Evolutionary conservation across 169 alveolate species (phyloP), one percentile per base, ranked within the genome.

Genomic region (Cystoisospora suis): DNA sequence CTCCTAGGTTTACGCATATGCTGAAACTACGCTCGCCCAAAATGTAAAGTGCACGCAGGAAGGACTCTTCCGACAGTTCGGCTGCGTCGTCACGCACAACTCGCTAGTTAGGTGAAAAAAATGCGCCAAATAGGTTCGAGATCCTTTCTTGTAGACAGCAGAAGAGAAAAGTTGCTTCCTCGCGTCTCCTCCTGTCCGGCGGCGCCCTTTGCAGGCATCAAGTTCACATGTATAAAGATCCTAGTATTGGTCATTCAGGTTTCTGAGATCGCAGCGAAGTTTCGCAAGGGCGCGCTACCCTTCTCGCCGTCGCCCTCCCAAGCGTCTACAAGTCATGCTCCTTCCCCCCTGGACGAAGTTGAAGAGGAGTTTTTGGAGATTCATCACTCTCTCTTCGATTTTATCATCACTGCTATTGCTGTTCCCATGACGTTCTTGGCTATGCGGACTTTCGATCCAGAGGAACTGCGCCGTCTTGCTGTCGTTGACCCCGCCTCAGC

Each of bases 221-320:
- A 65, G 77, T 65, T 65, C n/a, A 1, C n/a, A n/a, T 65, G 77
- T 44, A 65, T 65, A 15, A 65, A 65, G 42, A n/a, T 65, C 6
- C 77, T 65, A 36, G 77, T 65, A 44, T 15, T 65, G 77, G 40
- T 65, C 2, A 65, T 65, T 44, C 77, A 65, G 34, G 77, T n/a
- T 36, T 12, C 77, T 36, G 77, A 65, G 42, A n/a, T 65, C 77
- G 77, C n/a, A 23, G 77, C 77, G 42, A 65, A 65, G 77, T 65
- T 65, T 44, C 77, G 77, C 42, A 9, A 20, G n/a, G 77, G n/a
- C 77, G 77, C 7, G 45, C 45, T 44, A 15, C 6, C 42, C 44
- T 20, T 65, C 45, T 65, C 40, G 1, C 42, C 77, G 9, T n/a
- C 34, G 45, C 15, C 77, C 20, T 23, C 38, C 0, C n/a, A 3